Conservation (phyloP, 345 rosid genomes). For the Carallia brachiata region DNA sequence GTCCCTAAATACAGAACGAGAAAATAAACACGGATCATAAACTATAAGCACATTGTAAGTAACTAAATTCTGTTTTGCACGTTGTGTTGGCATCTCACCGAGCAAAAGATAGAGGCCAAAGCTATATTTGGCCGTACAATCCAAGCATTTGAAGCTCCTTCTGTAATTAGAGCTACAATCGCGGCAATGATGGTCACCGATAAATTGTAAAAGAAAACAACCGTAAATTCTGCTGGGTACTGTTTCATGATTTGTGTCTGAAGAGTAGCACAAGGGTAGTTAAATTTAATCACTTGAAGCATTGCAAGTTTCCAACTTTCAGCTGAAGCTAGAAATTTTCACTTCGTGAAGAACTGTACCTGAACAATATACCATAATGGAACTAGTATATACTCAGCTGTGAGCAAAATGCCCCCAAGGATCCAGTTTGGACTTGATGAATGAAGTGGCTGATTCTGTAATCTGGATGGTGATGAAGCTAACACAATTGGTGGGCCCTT, state of each 20-base stretch:
- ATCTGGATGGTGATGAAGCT: conserved; percentile 30
- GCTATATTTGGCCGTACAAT: conserved; percentile 50
- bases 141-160: conserved; percentile 64
- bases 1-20: conserved; percentile 9
- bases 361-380: conserved; percentile 91
- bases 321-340: too few species aligned
- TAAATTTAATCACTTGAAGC: too few species aligned
- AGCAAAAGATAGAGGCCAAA: conserved; percentile 65
- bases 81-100: conserved; percentile 32
- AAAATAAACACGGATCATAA: neutral
- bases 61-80: too few species aligned
- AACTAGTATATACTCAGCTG: conserved; percentile 59
- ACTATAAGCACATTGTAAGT: too few species aligned
- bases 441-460: conserved; percentile 28
- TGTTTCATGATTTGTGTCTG: conserved; percentile 84
- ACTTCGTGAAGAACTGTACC: conserved; percentile 34
- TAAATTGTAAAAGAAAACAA: conserved; percentile 74
- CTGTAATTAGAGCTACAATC: conserved; percentile 46
- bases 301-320: neutral
- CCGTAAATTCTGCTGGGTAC: conserved; percentile 80
- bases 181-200: conserved; percentile 61
- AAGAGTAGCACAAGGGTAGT: neutral
- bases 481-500: conserved; percentile 60
- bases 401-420: conserved; percentile 65
- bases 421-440: conserved; percentile 60